These are phyloP conservation scores for Leishmania tropica DNA, from an alignment of 208 protist species.

Conservation along the genomic window DNA sequence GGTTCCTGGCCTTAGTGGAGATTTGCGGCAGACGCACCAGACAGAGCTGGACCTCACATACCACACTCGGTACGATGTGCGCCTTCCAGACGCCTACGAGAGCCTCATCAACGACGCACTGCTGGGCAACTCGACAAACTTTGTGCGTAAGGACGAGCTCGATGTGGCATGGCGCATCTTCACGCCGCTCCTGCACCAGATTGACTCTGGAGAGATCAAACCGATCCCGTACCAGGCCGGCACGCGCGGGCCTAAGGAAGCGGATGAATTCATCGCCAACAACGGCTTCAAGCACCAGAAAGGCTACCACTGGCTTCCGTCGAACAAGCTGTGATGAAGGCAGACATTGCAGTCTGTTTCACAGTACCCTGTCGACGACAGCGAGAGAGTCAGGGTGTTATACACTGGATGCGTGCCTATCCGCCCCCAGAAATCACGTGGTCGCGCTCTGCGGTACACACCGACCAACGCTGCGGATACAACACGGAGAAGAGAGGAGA, in stretches of 20 bases:
- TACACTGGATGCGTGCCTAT: neutral
- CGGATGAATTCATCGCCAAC: slow-evolving; percentile 62
- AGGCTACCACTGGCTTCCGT: slow-evolving; percentile 54
- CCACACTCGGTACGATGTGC: slow-evolving; percentile 75
- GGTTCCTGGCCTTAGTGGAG: slow-evolving; percentile 73
- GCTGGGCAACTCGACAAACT: slow-evolving; percentile 87
- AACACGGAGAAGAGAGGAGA: neutral
- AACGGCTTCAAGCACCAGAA: slow-evolving; percentile 64
- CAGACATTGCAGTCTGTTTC: neutral
- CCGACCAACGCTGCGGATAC: neutral
- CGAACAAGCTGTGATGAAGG: slow-evolving; percentile 60
- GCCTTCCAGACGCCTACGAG: slow-evolving; percentile 92
- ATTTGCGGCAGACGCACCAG: slow-evolving; percentile 78
- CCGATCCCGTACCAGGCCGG: slow-evolving; percentile 83
- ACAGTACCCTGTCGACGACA: neutral
- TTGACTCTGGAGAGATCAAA: slow-evolving; percentile 70
- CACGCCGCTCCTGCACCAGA: slow-evolving; percentile 88
- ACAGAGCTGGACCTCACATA: slow-evolving; percentile 92
- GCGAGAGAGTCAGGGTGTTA: neutral
- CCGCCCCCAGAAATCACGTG: neutral
- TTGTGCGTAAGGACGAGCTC: slow-evolving; percentile 92
- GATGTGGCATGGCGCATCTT: slow-evolving; percentile 93
- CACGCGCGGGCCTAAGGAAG: slow-evolving; percentile 77
- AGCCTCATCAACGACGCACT: slow-evolving; percentile 89
- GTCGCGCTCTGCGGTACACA: neutral